Conservation (phyloP, 805 yeast species). For the Yamadazyma akitaensis region DNA sequence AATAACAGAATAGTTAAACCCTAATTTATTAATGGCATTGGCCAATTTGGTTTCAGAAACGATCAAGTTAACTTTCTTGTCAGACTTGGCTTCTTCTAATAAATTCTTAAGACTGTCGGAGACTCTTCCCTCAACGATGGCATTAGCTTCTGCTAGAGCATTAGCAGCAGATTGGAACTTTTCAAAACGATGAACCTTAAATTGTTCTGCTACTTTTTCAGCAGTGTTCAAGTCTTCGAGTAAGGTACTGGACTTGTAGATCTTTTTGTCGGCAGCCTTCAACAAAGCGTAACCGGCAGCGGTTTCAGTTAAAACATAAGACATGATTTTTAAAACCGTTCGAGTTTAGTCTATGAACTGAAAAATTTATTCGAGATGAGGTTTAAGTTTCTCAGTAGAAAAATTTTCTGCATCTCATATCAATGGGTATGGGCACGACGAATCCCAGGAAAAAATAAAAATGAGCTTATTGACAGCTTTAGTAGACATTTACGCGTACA, state of each 20-base stretch:
- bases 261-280: slow-evolving; percentile 96
- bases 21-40: slow-evolving; percentile 92
- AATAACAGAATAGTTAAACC: slow-evolving; percentile 80
- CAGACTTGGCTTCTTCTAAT: slow-evolving; percentile 70
- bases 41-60: slow-evolving; percentile 96
- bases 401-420: slow-evolving; percentile 4
- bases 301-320: slow-evolving; percentile 92
- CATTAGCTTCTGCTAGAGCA: slow-evolving; percentile 92
- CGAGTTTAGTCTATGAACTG: slow-evolving; percentile 1
- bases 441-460: too few relatives aligned
- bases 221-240: slow-evolving; percentile 76
- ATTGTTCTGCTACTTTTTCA: slow-evolving; percentile 82
- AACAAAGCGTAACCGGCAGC: slow-evolving; percentile 98
- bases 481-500: neutral
- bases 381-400: slow-evolving; percentile 4
- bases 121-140: slow-evolving; percentile 91
- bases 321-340: slow-evolving; percentile 42
- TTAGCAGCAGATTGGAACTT: slow-evolving; percentile 92
- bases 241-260: slow-evolving; percentile 77
- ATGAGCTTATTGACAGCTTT: too few relatives aligned
- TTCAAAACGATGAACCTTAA: slow-evolving; percentile 93
- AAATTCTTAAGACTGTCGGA: slow-evolving; percentile 76
- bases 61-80: slow-evolving; percentile 80
- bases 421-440: neutral
- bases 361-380: slow-evolving; percentile 2